phyloP scores from a whole-genome alignment of 2,329 filamentous ascomycete genomes.

The Ramularia collo-cygni region DNA sequence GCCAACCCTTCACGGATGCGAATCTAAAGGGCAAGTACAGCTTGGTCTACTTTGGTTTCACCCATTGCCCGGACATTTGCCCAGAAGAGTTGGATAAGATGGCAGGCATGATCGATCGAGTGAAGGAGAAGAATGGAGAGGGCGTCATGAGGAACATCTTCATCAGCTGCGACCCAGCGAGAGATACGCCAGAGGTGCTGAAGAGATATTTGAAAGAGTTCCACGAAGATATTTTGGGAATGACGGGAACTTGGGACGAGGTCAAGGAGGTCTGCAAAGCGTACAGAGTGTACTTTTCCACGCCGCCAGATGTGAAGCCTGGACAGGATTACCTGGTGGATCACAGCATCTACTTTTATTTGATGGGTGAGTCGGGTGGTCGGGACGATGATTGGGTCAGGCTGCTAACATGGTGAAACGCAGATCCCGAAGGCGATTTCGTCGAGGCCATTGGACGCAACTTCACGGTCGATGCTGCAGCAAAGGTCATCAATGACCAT shows the following conservation, averaged over 20 bases:
- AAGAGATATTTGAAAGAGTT: conserved; percentile 87
- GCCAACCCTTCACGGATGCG: conserved; percentile 66
- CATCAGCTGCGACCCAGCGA: conserved; percentile 89
- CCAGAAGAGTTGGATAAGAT: conserved; percentile 99
- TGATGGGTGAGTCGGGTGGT: conserved; percentile 62
- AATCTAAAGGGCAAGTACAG: conserved; percentile 83
- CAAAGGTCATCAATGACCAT: conserved; percentile 77
- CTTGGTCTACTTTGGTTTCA: conserved; percentile 95
- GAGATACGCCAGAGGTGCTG: conserved; percentile 78
- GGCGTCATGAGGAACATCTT: conserved; percentile 68
- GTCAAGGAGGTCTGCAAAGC: conserved; percentile 92
- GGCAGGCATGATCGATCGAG: conserved; percentile 82
- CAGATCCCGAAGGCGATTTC: conserved; percentile 93
- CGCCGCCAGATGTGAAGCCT: conserved; percentile 76
- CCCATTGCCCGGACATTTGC: conserved; percentile 96
- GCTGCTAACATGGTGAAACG: too few relatives aligned
- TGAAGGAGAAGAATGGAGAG: conserved; percentile 42
- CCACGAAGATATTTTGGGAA: conserved; percentile 74
- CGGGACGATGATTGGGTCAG: neutral
- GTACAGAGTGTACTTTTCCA: conserved; percentile 96
- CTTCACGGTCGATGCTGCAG: conserved; percentile 81
- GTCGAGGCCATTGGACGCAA: conserved; percentile 94
- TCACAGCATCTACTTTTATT: conserved; percentile 98
- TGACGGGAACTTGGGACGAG: conserved; percentile 90
- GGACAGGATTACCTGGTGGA: conserved; percentile 97